Base-by-base conservation (phyloP, 352 stramenopile species). In the Globisporangium nagaii region DNA sequence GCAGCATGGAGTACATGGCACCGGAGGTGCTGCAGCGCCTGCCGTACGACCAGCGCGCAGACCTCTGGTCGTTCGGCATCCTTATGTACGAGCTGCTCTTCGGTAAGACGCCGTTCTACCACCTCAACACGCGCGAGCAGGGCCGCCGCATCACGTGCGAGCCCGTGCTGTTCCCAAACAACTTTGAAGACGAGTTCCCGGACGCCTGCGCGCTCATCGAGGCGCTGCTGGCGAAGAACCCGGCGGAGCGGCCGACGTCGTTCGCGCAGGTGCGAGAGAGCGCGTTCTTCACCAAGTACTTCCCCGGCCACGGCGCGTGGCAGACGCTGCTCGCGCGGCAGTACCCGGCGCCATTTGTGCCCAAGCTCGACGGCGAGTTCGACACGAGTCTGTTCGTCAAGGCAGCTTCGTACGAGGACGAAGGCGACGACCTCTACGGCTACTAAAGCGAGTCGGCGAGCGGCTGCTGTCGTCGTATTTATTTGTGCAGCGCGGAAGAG, bases 31-130 rank as follows among this genome's bases (percentile, higher is more conserved):
- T 90, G 25, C 62, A 75, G 47, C 77, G 81, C 34, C 42, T 79
- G 47, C 55, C 65, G 20, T 86, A 92, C 60, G 75, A 84, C 47
- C 65, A 77, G 40, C 61, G 71, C 11, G 73, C 79, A 13, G 79
- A 92, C 59, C 32, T 92, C 17, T 90, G 82, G 79, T 70, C 77
- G 11, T 86, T 92, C 35, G 82, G 91, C 22, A 94, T 88, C 51
- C 44, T 92, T 42, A 48, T 92, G 49, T 89, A 81, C 46, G 80
- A 89, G 40, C 60, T 89, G 47, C 53, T 89, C 10, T 78, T 78
- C 34, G 80, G 70, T 5, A 40, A 35, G 2, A 86, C 78, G 11
- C 78, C 80, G 17, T 99, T 98, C 62, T 98, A 97, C 63, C 73
- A 86, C 46, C 17, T 57, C 1, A 96, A 95, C 41, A 56, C 52